Conservation (phyloP, 2,329 filamentous ascomycete genomes). For the Cladosporium austrohemisphaericum region DNA sequence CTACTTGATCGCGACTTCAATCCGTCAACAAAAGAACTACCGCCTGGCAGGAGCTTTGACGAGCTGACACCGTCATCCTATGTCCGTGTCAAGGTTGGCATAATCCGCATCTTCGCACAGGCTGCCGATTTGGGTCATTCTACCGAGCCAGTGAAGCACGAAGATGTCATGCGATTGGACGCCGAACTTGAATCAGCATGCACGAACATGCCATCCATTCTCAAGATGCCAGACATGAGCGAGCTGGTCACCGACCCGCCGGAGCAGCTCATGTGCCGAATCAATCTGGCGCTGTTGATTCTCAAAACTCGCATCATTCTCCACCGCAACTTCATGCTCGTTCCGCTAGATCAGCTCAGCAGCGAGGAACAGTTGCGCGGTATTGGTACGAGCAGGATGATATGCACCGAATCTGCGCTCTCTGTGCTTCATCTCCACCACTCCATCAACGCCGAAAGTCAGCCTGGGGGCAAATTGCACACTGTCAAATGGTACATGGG, state of each 20-base stretch:
- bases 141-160: conserved; percentile 34
- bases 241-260: conserved; percentile 48
- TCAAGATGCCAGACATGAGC: conserved; percentile 37
- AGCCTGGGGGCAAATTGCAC: conserved; percentile 42
- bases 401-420: conserved; percentile 48
- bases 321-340: conserved; percentile 51
- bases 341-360: conserved; percentile 26
- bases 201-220: conserved; percentile 32
- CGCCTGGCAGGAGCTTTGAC: conserved; percentile 31
- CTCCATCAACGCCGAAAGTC: conserved; percentile 48
- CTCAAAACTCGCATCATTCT: conserved; percentile 51
- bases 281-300: conserved; percentile 51
- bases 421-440: conserved; percentile 49
- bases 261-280: conserved; percentile 50
- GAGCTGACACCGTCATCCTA: conserved; percentile 37
- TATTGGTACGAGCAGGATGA: conserved; percentile 33
- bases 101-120: conserved; percentile 37
- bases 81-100: conserved; percentile 32
- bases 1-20: conserved; percentile 45
- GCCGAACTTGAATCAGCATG: conserved; percentile 35
- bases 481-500: conserved; percentile 46
- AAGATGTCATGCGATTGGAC: conserved; percentile 39
- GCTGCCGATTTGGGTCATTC: conserved; percentile 39
- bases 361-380: conserved; percentile 32
- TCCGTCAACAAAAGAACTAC: conserved; percentile 33